phyloP scores from a whole-genome alignment of 2,329 filamentous ascomycete genomes.

The Tolypocladium paradoxum region DNA sequence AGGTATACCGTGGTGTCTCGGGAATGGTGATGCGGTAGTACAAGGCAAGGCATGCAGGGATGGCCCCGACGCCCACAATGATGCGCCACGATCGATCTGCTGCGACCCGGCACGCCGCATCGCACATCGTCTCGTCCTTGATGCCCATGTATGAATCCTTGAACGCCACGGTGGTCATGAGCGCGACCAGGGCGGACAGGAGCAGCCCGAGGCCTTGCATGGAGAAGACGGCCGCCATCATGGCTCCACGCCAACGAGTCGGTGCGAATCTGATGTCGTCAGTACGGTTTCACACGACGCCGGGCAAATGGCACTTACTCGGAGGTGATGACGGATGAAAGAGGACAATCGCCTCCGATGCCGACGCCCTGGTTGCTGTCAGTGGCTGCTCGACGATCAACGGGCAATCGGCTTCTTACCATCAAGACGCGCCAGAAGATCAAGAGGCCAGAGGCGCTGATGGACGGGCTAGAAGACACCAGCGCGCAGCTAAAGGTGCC shows the following conservation, averaged over 20 bases:
- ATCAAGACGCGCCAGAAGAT: conserved; percentile 71
- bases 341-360: conserved; percentile 73
- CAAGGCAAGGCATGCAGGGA: conserved; percentile 69
- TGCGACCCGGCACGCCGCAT: conserved; percentile 52
- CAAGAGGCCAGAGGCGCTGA: conserved; percentile 49
- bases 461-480: conserved; percentile 46
- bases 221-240: conserved; percentile 75
- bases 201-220: conserved; percentile 82
- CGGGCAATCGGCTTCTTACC: conserved; percentile 26
- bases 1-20: conserved; percentile 75
- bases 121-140: conserved; percentile 37
- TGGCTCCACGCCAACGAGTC: conserved; percentile 69
- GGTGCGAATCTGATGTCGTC: conserved; percentile 54
- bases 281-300: not conserved
- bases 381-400: no score
- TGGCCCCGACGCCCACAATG: conserved; percentile 66
- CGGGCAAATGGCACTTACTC: conserved; percentile 34
- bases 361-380: conserved; percentile 45
- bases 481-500: conserved; percentile 58
- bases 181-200: conserved; percentile 55
- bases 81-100: conserved; percentile 77
- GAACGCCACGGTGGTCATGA: conserved; percentile 58
- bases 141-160: conserved; percentile 36
- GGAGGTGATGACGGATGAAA: conserved; percentile 70
- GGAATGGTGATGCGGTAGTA: conserved; percentile 81